Base-by-base conservation (phyloP, 1,284 basidiomycete species). In the Volvariella volvacea region DNA sequence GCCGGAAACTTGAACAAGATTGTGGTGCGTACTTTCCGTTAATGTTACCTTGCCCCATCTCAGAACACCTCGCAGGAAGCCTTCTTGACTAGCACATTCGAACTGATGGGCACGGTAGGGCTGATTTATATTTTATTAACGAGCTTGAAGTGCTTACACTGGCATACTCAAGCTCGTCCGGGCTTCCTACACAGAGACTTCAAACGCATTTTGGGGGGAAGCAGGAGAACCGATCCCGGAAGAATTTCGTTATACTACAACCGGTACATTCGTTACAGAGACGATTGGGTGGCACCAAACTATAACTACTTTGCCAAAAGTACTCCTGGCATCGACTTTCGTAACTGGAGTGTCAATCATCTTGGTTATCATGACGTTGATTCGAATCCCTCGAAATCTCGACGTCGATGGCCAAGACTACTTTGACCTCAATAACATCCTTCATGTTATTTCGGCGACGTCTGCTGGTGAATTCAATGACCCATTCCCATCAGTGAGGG, bases 371-470 rank as follows among this genome's bases (percentile, higher is more conserved):
- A 7, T 36, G 7, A 36, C n/a, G 7, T 4, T 15, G 7, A 36
- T 36, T 16, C 34, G n/a, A 6, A 6, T 12, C 25, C 6, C 25
- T 12, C 6, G 12, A 28, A 12, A 6, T 6, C 25, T 12, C 12
- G 6, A 12, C 6, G 12, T 28, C 25, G 34, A 36, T 6, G 34
- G 19, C n/a, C 34, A 36, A 36, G 34, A 36, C 19, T 36, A 36
- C n/a, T 36, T 36, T n/a, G 34, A 36, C n/a, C 34, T 20, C n/a
- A 36, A 36, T n/a, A 36, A 36, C 34, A 15, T 36, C n/a, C n/a
- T 36, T 4, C 34, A 36, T 36, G n/a, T 36, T n/a, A 36, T 36
- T 15, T 6, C 34, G 15, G 34, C 34, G 15, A 6, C 34, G 6
- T 36, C 34, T 7, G 34, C n/a, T 7, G n/a, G 34, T 15, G 34